Base-by-base conservation (phyloP, 179 eudicot genomes). In the Nepenthes alata region DNA sequence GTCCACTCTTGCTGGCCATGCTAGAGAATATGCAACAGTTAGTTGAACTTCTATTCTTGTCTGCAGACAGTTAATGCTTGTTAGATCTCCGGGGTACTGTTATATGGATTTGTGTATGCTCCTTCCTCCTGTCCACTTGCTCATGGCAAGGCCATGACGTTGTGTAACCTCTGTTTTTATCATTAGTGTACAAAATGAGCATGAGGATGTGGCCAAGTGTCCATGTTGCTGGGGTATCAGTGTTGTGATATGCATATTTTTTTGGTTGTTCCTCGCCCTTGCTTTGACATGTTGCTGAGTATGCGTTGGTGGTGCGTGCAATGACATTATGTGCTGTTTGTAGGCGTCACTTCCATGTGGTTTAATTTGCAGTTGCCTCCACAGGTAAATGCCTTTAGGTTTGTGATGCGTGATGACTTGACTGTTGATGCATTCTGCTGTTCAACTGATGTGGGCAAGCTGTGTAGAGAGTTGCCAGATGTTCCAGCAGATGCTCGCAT, bases 401-500 rank as follows among this genome's bases (percentile, higher is more conserved):
- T 89, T 11, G 90, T 93, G 98, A 80, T 76, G 72, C 88, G 87
- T 62, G 67, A 89, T 57, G 82, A 86, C 66, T 89, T 93, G 96
- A 93, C 85, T 97, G 85, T 93, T 47, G 98, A 97, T 67, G 95
- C 97, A 61, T 93, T 89, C 80, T 89, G 97, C 55, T 97, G 90
- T 67, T 90, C 99, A 55, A 90, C 99, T 41, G 85, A 91, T 25
- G 99, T 94, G 37, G 99, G 99, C 59, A 94, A 87, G 74, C 80
- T 94, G 61, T 85, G 96, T 11, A 72, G 73, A 73, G 87, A 94
- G 58, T 68, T 90, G 62, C 97, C 96, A 57, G 87, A 71, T 75
- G 97, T 94, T 71, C 94, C 97, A 2, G 25, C 37, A 53, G 87
- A 76, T 75, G 94, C 96, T 69, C 96, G 96, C 55, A 52, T 79